Base-by-base conservation (phyloP, 2,329 filamentous ascomycete genomes). In the Capronia epimyces region DNA sequence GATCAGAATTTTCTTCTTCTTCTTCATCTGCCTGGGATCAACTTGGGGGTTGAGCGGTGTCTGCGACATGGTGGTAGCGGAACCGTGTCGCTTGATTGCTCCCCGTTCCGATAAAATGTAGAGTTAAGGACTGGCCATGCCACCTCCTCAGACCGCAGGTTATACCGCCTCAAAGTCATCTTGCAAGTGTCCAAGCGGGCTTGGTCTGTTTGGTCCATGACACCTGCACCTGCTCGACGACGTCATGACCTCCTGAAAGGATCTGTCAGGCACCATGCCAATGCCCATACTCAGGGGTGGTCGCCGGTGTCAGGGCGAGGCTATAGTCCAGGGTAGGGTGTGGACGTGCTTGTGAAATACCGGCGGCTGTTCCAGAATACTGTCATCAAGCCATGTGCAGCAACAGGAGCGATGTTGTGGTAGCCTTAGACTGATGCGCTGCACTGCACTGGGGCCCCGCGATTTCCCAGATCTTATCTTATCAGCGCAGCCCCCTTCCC, bases 1-100 rank as follows among this genome's bases (percentile, higher is more conserved):
- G 20, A 84, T 72, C 9, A 80, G 72, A 16, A 84, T 70, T 56
- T 73, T 76, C 58, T 77, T 78, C 49, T 32, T 32, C n/a, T 10
- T 27, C 24, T 27, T 27, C n/a, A 7, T 29, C 31, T 34, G 9
- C 9, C 34, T 37, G 16, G 52, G 46, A 2, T 53, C 58, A 59
- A 52, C 56, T 16, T 58, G 34, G 32, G 31, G 18, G 36, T 32
- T 41, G 49, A 49, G 21, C 3, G 55, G 51, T 43, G 48, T 47
- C 43, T 58, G 49, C 25, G 46, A 50, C 55, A 55, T 58, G 43
- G 43, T 34, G 12, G 21, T 58, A 43, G 43, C 34, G 7, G 22
- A 47, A 39, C 24, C 20, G 34, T 18, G 15, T 37, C 34, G 34
- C 34, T 37, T 12, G 34, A 21, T 18, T 12, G 6, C 25, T 29